phyloP scores from a whole-genome alignment of 306 rosid genomes.

The Acacia melanoxylon region DNA sequence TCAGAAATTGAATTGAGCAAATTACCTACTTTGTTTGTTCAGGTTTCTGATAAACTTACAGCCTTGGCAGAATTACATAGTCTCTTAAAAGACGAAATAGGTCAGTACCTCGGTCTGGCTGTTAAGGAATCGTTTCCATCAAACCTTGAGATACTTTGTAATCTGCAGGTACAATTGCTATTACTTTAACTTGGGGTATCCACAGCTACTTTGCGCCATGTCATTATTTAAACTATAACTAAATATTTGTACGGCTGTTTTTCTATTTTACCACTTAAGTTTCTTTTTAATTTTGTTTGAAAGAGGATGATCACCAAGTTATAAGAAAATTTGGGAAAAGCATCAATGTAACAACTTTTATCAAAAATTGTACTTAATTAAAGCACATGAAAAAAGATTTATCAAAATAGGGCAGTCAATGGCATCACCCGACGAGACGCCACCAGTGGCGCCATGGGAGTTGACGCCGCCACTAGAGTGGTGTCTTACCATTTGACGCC shows the following conservation, averaged over 20 bases:
- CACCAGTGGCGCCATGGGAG: too few species aligned
- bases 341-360: too few species aligned
- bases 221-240: not conserved
- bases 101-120: too few species aligned
- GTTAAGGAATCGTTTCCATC: too few species aligned
- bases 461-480: too few species aligned
- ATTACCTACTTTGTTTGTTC: conserved; percentile 10
- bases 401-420: too few species aligned
- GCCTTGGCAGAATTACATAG: conserved; percentile 89
- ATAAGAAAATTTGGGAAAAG: too few species aligned
- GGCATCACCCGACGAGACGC: too few species aligned
- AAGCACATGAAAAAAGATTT: too few species aligned
- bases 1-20: not conserved
- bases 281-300: not conserved
- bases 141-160: conserved; percentile 29
- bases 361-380: too few species aligned
- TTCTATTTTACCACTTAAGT: not conserved
- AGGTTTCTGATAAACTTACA: conserved; percentile 83
- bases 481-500: too few species aligned
- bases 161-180: conserved; percentile 61
- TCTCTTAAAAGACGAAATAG: conserved; percentile 18
- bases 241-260: not conserved
- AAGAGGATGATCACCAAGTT: too few species aligned
- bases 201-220: not conserved
- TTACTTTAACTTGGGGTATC: not conserved